phyloP scores from a whole-genome alignment of 805 yeast species.

The Ogataea populi-albae region DNA sequence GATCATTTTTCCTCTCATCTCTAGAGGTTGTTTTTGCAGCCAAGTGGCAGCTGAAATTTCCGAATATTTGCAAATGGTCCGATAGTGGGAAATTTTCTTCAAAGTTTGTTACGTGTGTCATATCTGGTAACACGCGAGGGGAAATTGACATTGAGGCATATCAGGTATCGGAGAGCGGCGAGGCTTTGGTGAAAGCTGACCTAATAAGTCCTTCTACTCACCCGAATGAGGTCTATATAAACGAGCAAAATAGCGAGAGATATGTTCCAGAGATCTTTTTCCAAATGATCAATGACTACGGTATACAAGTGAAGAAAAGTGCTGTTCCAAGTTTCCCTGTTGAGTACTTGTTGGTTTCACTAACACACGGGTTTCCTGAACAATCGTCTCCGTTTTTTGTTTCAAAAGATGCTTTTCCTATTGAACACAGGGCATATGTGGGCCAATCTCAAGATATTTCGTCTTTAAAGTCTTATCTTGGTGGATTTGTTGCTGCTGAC shows the following conservation, averaged over 20 bases:
- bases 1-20: slow-evolving; percentile 86
- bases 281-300: slow-evolving; percentile 82
- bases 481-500: slow-evolving; percentile 1
- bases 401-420: slow-evolving; percentile 50
- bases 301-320: slow-evolving; percentile 78
- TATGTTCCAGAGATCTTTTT: slow-evolving; percentile 95
- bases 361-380: slow-evolving; percentile 91
- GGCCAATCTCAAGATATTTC: slow-evolving; percentile 71
- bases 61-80: slow-evolving; percentile 63
- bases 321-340: slow-evolving; percentile 92
- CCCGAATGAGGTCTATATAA: slow-evolving; percentile 81
- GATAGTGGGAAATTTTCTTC: slow-evolving; percentile 71
- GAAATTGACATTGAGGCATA: slow-evolving; percentile 89
- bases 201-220: slow-evolving; percentile 84
- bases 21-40: slow-evolving; percentile 85
- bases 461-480: slow-evolving; percentile 50
- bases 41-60: slow-evolving; percentile 62
- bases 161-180: slow-evolving; percentile 86
- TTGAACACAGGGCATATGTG: slow-evolving; percentile 75
- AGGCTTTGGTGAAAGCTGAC: slow-evolving; percentile 83
- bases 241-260: slow-evolving; percentile 65
- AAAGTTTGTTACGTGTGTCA: slow-evolving; percentile 88
- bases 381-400: slow-evolving; percentile 51
- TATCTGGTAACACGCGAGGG: slow-evolving; percentile 83
- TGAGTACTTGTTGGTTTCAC: slow-evolving; percentile 81